phyloP scores from a whole-genome alignment of 2,329 filamentous ascomycete species.

The Sarocladium kiliense region DNA sequence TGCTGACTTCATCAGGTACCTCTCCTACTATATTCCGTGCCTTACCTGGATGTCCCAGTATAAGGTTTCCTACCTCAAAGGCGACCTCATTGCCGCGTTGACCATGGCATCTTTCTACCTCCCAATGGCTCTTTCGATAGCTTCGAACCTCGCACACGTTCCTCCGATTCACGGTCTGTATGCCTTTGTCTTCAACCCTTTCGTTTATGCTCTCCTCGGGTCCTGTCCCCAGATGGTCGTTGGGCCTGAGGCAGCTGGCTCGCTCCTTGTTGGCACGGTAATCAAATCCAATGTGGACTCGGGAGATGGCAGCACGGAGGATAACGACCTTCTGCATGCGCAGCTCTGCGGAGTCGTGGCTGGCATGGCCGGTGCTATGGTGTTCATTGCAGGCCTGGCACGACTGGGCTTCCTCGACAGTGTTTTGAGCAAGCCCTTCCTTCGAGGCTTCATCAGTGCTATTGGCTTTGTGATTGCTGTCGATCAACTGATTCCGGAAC shows the following conservation, averaged over 20 bases:
- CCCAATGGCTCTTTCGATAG: slow-evolving; percentile 91
- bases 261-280: slow-evolving; percentile 81
- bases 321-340: slow-evolving; percentile 65
- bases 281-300: slow-evolving; percentile 71
- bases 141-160: slow-evolving; percentile 86
- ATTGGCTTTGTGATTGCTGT: slow-evolving; percentile 96
- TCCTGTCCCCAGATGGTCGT: slow-evolving; percentile 92
- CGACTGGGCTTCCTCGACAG: slow-evolving; percentile 90
- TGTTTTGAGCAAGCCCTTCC: slow-evolving; percentile 85
- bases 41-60: slow-evolving; percentile 90
- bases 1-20: slow-evolving; percentile 53
- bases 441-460: slow-evolving; percentile 93
- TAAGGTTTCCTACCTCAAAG: slow-evolving; percentile 71
- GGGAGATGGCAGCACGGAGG: slow-evolving; percentile 58
- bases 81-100: slow-evolving; percentile 81
- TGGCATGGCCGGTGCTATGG: slow-evolving; percentile 80
- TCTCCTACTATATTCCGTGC: slow-evolving; percentile 89
- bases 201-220: slow-evolving; percentile 86
- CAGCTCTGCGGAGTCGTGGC: slow-evolving; percentile 84
- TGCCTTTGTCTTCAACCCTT: slow-evolving; percentile 85
- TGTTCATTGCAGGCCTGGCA: slow-evolving; percentile 80
- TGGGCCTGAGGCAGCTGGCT: slow-evolving; percentile 90
- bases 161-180: slow-evolving; percentile 93
- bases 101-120: slow-evolving; percentile 99
- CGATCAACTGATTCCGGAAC: slow-evolving; percentile 87